These are phyloP conservation scores for Xylariaceae sp. DNA, from an alignment of 2,329 filamentous ascomycete genomes.

Conservation along the genomic window DNA sequence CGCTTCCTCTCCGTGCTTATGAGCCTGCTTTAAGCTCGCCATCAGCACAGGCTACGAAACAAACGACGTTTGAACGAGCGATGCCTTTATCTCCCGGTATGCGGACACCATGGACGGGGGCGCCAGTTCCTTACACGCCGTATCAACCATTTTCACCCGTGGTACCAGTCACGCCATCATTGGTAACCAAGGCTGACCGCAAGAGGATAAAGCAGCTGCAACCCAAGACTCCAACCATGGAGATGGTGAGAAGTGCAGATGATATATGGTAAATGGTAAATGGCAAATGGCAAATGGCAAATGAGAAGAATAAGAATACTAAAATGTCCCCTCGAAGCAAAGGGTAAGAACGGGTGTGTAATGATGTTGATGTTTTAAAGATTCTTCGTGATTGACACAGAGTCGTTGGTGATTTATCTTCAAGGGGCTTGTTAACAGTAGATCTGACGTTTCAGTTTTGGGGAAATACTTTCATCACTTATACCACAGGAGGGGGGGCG, in stretches of 20 bases:
- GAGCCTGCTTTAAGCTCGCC: constrained; percentile 62
- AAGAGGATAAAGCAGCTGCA: constrained; percentile 70
- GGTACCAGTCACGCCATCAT: constrained; percentile 76
- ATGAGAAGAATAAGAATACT: background rate
- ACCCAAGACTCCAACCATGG: constrained; percentile 66
- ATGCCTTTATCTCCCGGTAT: constrained; percentile 62
- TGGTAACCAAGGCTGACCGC: constrained; percentile 73
- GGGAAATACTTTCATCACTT: constrained; percentile 19
- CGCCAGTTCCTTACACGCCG: constrained; percentile 72
- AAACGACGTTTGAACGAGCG: constrained; percentile 67
- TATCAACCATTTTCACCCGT: constrained; percentile 81
- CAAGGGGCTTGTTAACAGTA: background rate
- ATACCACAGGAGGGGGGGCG: constrained; percentile 21
- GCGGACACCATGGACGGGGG: constrained; percentile 67
- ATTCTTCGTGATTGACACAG: constrained; percentile 14
- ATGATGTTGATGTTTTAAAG: constrained; percentile 17
- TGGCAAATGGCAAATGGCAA: constrained; percentile 48
- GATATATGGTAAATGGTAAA: constrained; percentile 63
- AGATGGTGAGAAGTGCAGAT: constrained; percentile 66
- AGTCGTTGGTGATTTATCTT: constrained; percentile 1
- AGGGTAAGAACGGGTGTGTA: background rate
- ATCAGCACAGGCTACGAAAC: constrained; percentile 60
- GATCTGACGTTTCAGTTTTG: constrained; percentile 1
- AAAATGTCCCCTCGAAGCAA: background rate
- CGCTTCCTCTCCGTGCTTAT: constrained; percentile 66